Base-by-base conservation (phyloP, 2,329 filamentous ascomycete genomes). In the Aspergillus pseudoterreus region DNA sequence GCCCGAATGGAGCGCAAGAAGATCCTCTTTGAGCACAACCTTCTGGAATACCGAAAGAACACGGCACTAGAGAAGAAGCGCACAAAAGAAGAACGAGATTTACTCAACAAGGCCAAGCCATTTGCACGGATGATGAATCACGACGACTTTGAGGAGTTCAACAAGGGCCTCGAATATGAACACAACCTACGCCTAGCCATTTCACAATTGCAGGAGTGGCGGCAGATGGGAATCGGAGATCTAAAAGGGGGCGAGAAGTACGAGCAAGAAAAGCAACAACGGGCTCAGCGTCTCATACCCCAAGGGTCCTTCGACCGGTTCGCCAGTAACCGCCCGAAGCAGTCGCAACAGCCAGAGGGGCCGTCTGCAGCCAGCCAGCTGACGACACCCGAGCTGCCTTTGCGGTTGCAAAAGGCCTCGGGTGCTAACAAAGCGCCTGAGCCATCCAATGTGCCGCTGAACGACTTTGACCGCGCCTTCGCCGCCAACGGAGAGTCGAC, bases 121-220 rank as follows among this genome's bases (percentile, higher is more conserved):
- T 96, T 96, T 64, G 92, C 91, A 2, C 84, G 92, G 39, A 95
- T 97, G 83, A 96, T 97, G 92, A 95, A 92, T 63, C 87, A 87
- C 61, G 80, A 86, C 43, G 94, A 99, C 69, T 97, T 95, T 64
- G 88, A 95, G 57, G 83, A 85, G 10, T 86, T 97, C 60, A 88
- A 86, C 59, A 85, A 90, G 54, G 92, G 91, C 1, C 76, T 99
- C 0, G 82, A 95, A 43, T 92, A 95, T 63, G 94, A 99, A 71
- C 83, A 94, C 57, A 95, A 96, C 60, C 77, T 99, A 15, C 85
- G 94, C 2, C 86, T 95, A 65, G 94, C 94, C 35, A 96, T 99
- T 53, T 59, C 81, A 0, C 92, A 97, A 68, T 77, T 99, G 2
- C 92, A 97, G 66, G 94, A 97, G 64, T 99, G 94, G 94, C 85